phyloP scores from a whole-genome alignment of 2,329 filamentous ascomycete species.

The Pseudogymnoascus sp. region DNA sequence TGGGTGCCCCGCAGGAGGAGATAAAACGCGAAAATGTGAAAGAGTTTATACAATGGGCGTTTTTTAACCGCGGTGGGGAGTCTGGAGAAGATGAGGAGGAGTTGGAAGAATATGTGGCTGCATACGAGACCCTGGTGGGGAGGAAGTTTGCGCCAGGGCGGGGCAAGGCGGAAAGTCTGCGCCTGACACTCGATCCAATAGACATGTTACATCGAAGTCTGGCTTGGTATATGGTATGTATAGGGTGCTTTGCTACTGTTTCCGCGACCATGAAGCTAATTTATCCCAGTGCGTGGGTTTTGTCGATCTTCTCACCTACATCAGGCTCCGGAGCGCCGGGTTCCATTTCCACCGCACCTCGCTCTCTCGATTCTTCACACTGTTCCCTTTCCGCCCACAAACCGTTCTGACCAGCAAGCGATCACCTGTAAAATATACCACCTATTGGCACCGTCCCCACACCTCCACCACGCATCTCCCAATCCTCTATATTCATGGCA shows the following conservation, averaged over 20 bases:
- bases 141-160: conserved; percentile 41
- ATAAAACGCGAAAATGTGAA: conserved; percentile 52
- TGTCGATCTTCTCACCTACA: conserved; percentile 29
- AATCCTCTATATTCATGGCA: conserved; percentile 55
- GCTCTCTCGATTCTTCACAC: conserved; percentile 34
- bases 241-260: neutral
- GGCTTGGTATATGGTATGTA: conserved; percentile 47
- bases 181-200: conserved; percentile 50
- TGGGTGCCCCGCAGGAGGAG: conserved; percentile 41
- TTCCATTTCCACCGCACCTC: conserved; percentile 41
- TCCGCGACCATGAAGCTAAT: conserved; percentile 8
- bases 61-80: conserved; percentile 40
- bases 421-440: conserved; percentile 40
- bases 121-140: conserved; percentile 43
- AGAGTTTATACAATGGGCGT: conserved; percentile 54
- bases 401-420: conserved; percentile 36
- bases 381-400: conserved; percentile 48
- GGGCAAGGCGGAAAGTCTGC: conserved; percentile 44
- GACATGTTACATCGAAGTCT: conserved; percentile 48
- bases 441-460: conserved; percentile 55
- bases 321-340: conserved; percentile 33
- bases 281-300: conserved; percentile 24
- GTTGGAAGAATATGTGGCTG: conserved; percentile 46
- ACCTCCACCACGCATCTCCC: conserved; percentile 48
- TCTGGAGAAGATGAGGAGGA: conserved; percentile 41